Evolutionary conservation across 768 basidiomycete genomes (phyloP), one percentile per base, ranked within the genome.

Genomic region (Termitomyces sp.): DNA sequence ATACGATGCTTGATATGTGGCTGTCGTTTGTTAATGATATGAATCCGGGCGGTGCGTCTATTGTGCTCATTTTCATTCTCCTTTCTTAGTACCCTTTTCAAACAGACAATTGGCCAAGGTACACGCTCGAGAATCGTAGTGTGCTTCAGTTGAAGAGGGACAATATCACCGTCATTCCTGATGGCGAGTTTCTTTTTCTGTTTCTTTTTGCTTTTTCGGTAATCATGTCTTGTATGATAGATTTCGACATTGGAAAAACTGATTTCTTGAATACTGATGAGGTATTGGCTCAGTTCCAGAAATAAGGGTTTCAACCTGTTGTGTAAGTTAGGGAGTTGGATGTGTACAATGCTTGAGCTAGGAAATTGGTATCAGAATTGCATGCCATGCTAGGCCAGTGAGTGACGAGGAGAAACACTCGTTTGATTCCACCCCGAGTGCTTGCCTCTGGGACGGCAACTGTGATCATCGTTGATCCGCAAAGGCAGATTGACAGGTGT

Each of bases 21-120:
- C 72, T 84, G 68, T 77, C 74, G 49, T 85, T 85, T 59, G 70
- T 83, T 19, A 69, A 75, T 59, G 79, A 84, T 58, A 70, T 84
- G 49, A 71, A 76, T 55, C 84, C 82, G 3, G 82, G 83, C 37
- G 45, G 83, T 83, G 56, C 24, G 76, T 67, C 12, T 22, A 22
- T 43, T n/a, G 12, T 19, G 6, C 24, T 15, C 17, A 22, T 42
- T 9, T 8, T 15, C 12, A 1, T 1, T 24, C 8, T 11, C 2
- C 6, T 2, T 14, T 7, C 8, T 22, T 17, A 26, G 2, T 14
- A 1, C 21, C 12, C 22, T 15, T 26, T 9, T 26, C 5, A 15
- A 15, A 32, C 51, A 81, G 81, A 67, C 28, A 44, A 61, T 12
- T 85, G 82, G 84, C 74, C 78, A 0, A 71, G 57, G 17, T 83